phyloP scores from a whole-genome alignment of 768 basidiomycete genomes.

The Amanita subjunquillea region DNA sequence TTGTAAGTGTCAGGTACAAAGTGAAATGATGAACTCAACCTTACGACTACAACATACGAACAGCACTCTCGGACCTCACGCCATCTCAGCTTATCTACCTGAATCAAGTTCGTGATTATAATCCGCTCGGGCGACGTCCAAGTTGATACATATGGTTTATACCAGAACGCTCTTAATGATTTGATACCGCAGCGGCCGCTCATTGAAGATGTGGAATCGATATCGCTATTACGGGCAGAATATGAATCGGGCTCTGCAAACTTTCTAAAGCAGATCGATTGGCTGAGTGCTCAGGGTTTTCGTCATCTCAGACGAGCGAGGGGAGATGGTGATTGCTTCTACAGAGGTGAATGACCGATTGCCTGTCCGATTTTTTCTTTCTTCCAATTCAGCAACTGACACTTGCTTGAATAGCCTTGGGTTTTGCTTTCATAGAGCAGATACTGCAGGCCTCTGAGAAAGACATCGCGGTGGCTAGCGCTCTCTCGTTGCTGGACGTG shows the following conservation, averaged over 20 bases:
- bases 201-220: constrained; percentile 41
- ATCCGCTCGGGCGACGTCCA: too few relatives aligned
- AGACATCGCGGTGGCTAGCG: constrained; percentile 34
- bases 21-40: background rate
- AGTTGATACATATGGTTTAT: background rate
- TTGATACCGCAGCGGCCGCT: constrained; percentile 35
- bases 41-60: background rate
- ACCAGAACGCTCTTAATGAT: constrained; percentile 17
- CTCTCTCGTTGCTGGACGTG: constrained; percentile 39
- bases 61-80: constrained; percentile 5
- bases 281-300: constrained; percentile 55
- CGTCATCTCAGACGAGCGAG: constrained; percentile 56
- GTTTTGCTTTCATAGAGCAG: constrained; percentile 72
- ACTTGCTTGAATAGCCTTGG: constrained; percentile 46
- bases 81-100: constrained; percentile 12
- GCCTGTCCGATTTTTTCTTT: background rate
- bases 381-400: background rate
- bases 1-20: background rate
- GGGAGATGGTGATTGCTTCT: constrained; percentile 91
- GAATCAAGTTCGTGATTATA: constrained; percentile 11
- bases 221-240: constrained; percentile 49
- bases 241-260: constrained; percentile 49
- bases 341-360: constrained; percentile 50
- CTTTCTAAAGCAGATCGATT: constrained; percentile 71
- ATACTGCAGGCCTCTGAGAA: constrained; percentile 40